These are phyloP conservation scores for Oemleria cerasiformis DNA, from an alignment of 306 rosid genomes.

Conservation along the genomic window DNA sequence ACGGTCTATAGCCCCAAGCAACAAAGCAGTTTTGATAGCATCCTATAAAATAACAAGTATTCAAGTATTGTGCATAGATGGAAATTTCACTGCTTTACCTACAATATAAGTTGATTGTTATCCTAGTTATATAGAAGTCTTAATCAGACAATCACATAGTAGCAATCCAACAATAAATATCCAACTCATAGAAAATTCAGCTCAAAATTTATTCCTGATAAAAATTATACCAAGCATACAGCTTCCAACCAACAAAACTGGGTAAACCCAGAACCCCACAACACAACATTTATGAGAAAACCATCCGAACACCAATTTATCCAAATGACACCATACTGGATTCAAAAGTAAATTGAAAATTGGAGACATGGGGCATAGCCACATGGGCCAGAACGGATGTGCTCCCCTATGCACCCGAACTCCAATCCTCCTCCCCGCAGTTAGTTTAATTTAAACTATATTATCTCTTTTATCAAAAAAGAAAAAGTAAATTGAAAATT, in stretches of 20 bases:
- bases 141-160: neutral
- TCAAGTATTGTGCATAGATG: slow-evolving; percentile 6
- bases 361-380: no score
- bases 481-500: neutral
- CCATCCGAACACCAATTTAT: neutral
- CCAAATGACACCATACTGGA: neutral
- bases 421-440: no score
- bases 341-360: neutral
- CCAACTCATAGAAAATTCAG: neutral
- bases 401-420: no score
- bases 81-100: neutral
- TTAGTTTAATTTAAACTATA: no score
- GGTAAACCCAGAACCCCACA: neutral
- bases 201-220: neutral
- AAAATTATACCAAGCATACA: neutral
- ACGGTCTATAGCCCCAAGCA: slow-evolving; percentile 89
- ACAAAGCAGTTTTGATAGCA: slow-evolving; percentile 88
- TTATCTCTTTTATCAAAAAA: no score
- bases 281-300: neutral
- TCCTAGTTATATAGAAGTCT: neutral
- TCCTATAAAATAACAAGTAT: slow-evolving; percentile 48
- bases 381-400: no score
- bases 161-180: neutral
- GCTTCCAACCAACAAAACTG: neutral
- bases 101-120: neutral